phyloP scores from a whole-genome alignment of 805 yeast species.

The Sugiyamaella smithiae region DNA sequence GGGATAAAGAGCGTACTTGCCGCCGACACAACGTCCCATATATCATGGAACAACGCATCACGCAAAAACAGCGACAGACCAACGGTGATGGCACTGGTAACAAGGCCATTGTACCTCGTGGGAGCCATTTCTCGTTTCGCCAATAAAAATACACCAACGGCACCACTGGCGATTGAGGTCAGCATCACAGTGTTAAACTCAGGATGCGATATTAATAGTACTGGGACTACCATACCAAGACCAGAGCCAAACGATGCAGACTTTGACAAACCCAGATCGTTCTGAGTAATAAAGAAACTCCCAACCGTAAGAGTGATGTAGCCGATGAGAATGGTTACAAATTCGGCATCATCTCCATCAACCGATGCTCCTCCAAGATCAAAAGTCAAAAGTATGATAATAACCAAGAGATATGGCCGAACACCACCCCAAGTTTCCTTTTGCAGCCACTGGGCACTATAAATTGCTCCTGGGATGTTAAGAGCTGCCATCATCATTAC shows the following conservation, averaged over 20 bases:
- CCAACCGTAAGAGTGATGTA: conserved; percentile 19
- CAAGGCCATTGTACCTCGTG: conserved; percentile 27
- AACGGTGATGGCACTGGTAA: conserved; percentile 21
- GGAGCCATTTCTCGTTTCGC: conserved; percentile 29
- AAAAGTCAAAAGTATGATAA: conserved; percentile 14
- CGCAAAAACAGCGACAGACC: conserved; percentile 20
- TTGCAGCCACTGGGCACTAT: background rate
- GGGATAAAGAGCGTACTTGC: conserved; percentile 22
- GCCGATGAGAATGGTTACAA: conserved; percentile 15
- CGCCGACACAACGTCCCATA: conserved; percentile 19
- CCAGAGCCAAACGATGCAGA: conserved; percentile 16
- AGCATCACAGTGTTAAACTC: conserved; percentile 19
- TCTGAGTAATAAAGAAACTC: conserved; percentile 12
- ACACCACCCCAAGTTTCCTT: conserved; percentile 6
- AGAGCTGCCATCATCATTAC: conserved; percentile 22
- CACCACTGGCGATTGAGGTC: conserved; percentile 29
- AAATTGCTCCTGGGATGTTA: conserved; percentile 19
- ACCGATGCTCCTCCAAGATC: conserved; percentile 17
- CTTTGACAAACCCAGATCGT: conserved; percentile 11
- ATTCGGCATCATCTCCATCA: background rate
- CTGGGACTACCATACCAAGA: conserved; percentile 19
- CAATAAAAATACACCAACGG: conserved; percentile 32
- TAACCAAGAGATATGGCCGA: conserved; percentile 16
- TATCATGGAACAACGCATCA: background rate
- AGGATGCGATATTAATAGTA: conserved; percentile 13